Evolutionary conservation across 352 stramenopile species (phyloP).

Genomic region (Phytophthora hibernalis): DNA sequence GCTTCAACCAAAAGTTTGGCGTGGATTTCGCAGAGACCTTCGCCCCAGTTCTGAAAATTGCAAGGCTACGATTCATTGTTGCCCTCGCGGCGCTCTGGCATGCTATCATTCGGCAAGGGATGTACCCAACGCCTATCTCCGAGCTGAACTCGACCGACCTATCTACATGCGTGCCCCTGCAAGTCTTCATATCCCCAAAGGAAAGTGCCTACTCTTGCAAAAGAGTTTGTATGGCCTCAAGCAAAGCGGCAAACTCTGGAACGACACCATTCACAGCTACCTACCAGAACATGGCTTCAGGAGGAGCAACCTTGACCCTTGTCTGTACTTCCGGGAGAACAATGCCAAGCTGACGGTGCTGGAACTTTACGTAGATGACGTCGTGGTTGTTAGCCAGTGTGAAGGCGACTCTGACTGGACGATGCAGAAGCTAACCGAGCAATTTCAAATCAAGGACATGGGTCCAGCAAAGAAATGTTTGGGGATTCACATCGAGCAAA

Average conservation of each 20-base stretch:
- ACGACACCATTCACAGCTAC: constrained; percentile 3
- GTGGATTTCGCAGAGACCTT: constrained; percentile 13
- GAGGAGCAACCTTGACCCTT: constrained; percentile 10
- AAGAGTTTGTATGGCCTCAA: constrained; percentile 14
- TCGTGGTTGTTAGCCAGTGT: constrained; percentile 7
- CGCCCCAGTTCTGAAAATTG: background rate
- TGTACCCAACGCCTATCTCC: constrained; percentile 13
- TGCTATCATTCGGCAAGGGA: background rate
- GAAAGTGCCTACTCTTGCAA: background rate
- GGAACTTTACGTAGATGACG: constrained; percentile 9
- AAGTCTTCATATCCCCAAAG: no score
- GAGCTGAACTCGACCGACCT: background rate
- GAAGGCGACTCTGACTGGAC: constrained; percentile 4
- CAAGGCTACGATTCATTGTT: background rate
- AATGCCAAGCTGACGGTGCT: constrained; percentile 8
- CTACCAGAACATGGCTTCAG: background rate
- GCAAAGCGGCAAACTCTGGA: constrained; percentile 17
- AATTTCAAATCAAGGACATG: constrained; percentile 13
- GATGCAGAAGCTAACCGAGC: background rate
- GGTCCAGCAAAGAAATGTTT: constrained; percentile 1
- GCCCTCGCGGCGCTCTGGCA: background rate
- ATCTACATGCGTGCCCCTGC: constrained; percentile 5
- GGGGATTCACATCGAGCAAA: constrained; percentile 4
- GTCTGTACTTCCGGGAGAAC: background rate
- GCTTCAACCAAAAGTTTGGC: constrained; percentile 1